Percentiles rank a stretch among this genome's conserved stretches.
Conservation (phyloP, 2,329 filamentous ascomycete species). For the Clarireedia monteithiana region DNA sequence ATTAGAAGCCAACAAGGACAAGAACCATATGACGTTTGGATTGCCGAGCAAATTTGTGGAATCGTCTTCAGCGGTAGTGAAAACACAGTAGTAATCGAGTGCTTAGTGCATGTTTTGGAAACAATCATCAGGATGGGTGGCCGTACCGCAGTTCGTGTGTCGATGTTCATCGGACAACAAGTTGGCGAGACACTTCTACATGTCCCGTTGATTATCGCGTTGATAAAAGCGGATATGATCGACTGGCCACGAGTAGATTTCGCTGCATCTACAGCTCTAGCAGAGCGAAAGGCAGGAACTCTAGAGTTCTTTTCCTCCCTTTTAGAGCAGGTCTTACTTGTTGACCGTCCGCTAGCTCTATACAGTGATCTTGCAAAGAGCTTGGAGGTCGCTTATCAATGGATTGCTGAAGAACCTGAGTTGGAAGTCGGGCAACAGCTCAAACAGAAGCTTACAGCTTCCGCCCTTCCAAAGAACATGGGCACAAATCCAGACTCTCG, state of each 20-base stretch:
- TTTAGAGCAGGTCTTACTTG: constrained; percentile 70
- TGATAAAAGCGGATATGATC: constrained; percentile 52
- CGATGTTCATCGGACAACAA: constrained; percentile 48
- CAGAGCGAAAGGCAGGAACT: constrained; percentile 61
- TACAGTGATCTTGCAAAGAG: constrained; percentile 82
- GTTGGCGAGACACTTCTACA: constrained; percentile 48
- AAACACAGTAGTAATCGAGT: constrained; percentile 51
- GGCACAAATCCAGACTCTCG: constrained; percentile 49
- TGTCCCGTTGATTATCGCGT: constrained; percentile 47
- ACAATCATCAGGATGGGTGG: constrained; percentile 50
- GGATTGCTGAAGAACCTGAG: constrained; percentile 67
- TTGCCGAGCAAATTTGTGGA: constrained; percentile 51
- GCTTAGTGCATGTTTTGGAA: constrained; percentile 54
- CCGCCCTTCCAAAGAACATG: constrained; percentile 45
- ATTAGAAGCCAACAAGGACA: constrained; percentile 56
- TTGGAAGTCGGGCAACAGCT: constrained; percentile 62
- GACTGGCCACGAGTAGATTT: constrained; percentile 61
- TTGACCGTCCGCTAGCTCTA: constrained; percentile 67
- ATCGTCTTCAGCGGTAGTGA: constrained; percentile 44
- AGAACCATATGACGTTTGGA: constrained; percentile 51
- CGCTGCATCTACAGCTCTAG: constrained; percentile 65
- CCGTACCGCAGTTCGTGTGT: constrained; percentile 45
- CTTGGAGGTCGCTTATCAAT: constrained; percentile 71
- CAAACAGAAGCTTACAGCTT: constrained; percentile 54
- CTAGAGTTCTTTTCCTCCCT: constrained; percentile 75